Evolutionary conservation across 306 rosid genomes (phyloP), one percentile per base, ranked within the genome.

Genomic region (Cicer bijugum): DNA sequence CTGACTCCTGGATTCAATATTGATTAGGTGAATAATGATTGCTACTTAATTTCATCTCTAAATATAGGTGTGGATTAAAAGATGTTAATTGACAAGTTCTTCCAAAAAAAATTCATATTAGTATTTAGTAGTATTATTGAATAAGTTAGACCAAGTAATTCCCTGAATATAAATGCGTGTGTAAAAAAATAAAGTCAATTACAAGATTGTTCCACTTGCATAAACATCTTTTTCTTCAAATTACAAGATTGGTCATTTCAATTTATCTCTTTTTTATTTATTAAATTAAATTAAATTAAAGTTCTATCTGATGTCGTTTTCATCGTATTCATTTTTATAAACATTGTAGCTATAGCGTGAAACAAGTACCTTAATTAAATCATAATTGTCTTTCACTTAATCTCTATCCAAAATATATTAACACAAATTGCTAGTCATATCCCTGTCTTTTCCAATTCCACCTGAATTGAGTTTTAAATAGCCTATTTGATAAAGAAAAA

Each of bases 141-240:
- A 28, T 28, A 28, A 28, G 35, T 28, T 28, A 28, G 5, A 28
- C 35, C 0, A 28, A 28, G 35, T 28, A 28, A 28, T 28, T 28
- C 35, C 35, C 35, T 28, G 35, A 28, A 28, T 28, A 28, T 28
- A 28, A 28, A 4, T 28, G 35, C 16, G 23, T 2, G 1, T 15
- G 23, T 51, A 9, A 3, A 28, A 28, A 28, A 28, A 28, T 3
- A 28, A 28, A 52, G 2, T 51, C 8, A 51, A 51, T 51, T 19
- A 20, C 14, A 20, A 57, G 63, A 23, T 23, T 57, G 63, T 57
- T 56, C 38, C 20, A 53, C 60, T 53, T 53, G 35, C 19, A 50
- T 4, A 56, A 7, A 20, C 1, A 56, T 5, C 62, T 10, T 20
- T 56, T 20, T 4, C 38, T 28, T 56, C 35, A 56, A 55, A 56